Base-by-base conservation (phyloP, 106 monocot genomes). In the Dioscorea alata region DNA sequence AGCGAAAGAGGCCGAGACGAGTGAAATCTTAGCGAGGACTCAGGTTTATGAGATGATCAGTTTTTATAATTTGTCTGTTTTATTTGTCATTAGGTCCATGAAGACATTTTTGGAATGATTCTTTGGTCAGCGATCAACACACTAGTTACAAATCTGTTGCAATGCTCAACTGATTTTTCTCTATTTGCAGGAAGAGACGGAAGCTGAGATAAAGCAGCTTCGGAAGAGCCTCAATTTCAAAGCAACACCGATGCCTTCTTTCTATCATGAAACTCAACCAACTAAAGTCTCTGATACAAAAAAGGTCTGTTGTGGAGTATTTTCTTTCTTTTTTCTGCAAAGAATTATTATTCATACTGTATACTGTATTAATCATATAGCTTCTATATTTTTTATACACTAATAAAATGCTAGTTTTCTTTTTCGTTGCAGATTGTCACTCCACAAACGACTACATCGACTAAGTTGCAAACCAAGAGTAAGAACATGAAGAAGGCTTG, bases 171-270 rank as follows among this genome's bases (percentile, higher is more conserved):
- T 5, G 13, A 15, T 51, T 54, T 54, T 18, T 54, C 19, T 50
- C 8, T 50, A 49, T 58, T 12, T 83, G 67, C 78, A 90, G 91
- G 80, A 78, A 71, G 56, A 82, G 34, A 71, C 56, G 74, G 61
- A 88, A 65, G 85, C 82, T 53, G 65, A 79, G 61, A 68, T 88
- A 66, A 92, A 80, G 65, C 82, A 80, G 57, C 52, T 85, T 19
- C 62, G 84, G 33, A 87, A 53, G 78, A 80, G 80, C 68, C 85
- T 88, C 33, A 88, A 75, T 52, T 85, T 88, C 66, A 88, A 88
- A 71, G 87, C 87, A 68, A 75, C 75, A 52, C 87, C 87, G 65
- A 88, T 88, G 87, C 91, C 87, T 65, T 88, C 84, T 23, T 88
- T 87, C 63, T 88, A 87, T 73, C 74, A 76, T 64, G 84, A 73